A percentile compares a stretch with the other conserved stretches of the same genome.
Evolutionary conservation across 1,284 basidiomycete species (phyloP).

Genomic region (Singerocomus inundabilis): DNA sequence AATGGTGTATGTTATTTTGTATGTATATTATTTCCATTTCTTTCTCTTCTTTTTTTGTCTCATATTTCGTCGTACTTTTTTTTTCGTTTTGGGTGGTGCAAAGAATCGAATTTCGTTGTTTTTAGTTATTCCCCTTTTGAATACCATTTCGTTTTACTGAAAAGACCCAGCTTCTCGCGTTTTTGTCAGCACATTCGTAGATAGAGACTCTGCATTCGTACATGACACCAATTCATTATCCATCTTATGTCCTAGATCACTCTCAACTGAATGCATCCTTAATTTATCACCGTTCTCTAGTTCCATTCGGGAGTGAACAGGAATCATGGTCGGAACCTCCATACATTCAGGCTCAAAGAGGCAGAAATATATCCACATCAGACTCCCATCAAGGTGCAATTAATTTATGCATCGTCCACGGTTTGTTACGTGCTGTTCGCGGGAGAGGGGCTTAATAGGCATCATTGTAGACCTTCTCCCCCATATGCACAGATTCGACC

Average conservation of each 20-base stretch:
- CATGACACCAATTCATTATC: conserved; percentile 9
- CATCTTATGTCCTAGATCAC: conserved; percentile 7
- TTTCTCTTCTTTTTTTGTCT: background rate
- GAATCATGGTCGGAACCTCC: too few relatives aligned
- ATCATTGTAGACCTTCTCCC: too few relatives aligned
- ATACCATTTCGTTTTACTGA: background rate
- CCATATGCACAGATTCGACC: too few relatives aligned
- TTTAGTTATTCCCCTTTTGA: background rate
- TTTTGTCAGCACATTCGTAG: conserved; percentile 19
- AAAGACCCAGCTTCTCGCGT: background rate
- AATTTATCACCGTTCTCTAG: too few relatives aligned
- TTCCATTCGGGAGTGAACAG: too few relatives aligned
- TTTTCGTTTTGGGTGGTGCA: conserved; percentile 1
- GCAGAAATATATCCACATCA: too few relatives aligned
- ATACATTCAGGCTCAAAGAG: too few relatives aligned
- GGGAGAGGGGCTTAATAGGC: too few relatives aligned
- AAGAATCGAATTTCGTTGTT: conserved; percentile 9
- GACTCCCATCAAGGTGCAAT: too few relatives aligned
- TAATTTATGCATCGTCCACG: too few relatives aligned
- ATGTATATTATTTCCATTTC: conserved; percentile 27
- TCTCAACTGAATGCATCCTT: conserved; percentile 2
- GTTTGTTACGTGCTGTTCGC: too few relatives aligned
- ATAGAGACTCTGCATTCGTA: conserved; percentile 15
- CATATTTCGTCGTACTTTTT: conserved; percentile 5
- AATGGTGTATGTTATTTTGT: conserved; percentile 34